These are phyloP conservation scores for Oryza glumipatula DNA, from an alignment of 176 grass and related monocot species.

Conservation along the genomic window DNA sequence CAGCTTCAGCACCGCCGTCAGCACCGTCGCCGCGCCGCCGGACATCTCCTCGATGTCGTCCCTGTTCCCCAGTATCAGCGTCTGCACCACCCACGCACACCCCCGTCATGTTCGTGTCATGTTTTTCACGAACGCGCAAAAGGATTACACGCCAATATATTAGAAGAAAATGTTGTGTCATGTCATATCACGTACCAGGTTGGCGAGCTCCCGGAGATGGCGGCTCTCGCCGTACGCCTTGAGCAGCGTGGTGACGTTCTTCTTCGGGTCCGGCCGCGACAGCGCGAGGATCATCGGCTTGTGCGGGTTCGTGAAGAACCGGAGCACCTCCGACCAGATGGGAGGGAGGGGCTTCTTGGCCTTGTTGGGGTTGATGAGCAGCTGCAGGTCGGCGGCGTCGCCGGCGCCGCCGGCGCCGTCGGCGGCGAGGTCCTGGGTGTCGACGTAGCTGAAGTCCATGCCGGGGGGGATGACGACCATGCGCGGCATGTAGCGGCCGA, in stretches of 20 bases:
- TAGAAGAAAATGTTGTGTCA: too few species aligned
- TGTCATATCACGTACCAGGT: slow-evolving; percentile 53
- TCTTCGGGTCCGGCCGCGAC: slow-evolving; percentile 92
- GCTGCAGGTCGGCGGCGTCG: slow-evolving; percentile 47
- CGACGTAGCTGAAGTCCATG: slow-evolving; percentile 98
- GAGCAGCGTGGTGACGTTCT: slow-evolving; percentile 92
- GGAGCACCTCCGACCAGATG: slow-evolving; percentile 91
- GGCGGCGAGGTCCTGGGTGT: slow-evolving; percentile 45
- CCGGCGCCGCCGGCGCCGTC: slow-evolving; percentile 45
- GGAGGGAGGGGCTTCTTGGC: slow-evolving; percentile 72
- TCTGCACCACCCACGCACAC: slow-evolving; percentile 42
- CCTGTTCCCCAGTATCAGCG: slow-evolving; percentile 87
- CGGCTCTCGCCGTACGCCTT: slow-evolving; percentile 92
- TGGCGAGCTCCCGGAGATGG: slow-evolving; percentile 79
- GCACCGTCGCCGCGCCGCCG: slow-evolving; percentile 57
- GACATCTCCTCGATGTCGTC: slow-evolving; percentile 96
- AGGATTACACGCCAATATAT: too few species aligned
- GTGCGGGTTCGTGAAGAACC: slow-evolving; percentile 92
- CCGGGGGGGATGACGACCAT: slow-evolving; percentile 95
- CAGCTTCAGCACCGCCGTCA: slow-evolving; percentile 81
- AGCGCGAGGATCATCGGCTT: slow-evolving; percentile 98
- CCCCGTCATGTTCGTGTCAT: not conserved
- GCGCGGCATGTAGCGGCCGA: slow-evolving; percentile 83
- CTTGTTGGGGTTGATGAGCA: slow-evolving; percentile 52
- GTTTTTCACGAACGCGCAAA: too few species aligned